A percentile compares a stretch with the other conserved stretches of the same genome.
Conservation (phyloP, 106 monocot genomes). For the Acanthochlamys bracteata region DNA sequence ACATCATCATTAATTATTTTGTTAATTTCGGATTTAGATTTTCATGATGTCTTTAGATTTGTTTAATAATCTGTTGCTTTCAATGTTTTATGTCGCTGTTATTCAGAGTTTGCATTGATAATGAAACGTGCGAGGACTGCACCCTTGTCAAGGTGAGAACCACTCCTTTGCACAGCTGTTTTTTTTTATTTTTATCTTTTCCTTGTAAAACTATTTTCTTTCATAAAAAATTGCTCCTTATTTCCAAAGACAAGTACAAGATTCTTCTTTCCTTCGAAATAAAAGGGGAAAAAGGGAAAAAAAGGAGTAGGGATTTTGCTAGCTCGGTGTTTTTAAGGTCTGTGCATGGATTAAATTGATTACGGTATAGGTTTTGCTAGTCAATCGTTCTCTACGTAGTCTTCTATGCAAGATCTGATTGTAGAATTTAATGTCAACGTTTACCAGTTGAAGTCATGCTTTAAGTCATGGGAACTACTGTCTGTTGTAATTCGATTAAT, state of each 20-base stretch:
- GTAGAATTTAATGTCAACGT: too few relatives aligned
- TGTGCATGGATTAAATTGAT: too few relatives aligned
- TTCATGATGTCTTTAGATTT: too few relatives aligned
- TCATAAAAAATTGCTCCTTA: background rate
- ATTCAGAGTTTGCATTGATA: conserved; percentile 47
- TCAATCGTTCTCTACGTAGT: too few relatives aligned
- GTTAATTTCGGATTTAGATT: background rate
- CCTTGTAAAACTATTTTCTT: background rate
- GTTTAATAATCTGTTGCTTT: background rate
- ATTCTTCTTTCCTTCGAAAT: too few relatives aligned
- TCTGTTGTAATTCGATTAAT: background rate
- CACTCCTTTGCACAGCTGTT: background rate
- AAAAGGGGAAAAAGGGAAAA: too few relatives aligned
- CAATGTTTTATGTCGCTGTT: background rate
- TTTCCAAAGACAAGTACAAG: background rate
- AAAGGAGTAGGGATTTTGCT: too few relatives aligned
- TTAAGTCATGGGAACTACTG: background rate
- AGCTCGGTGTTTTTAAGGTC: too few relatives aligned
- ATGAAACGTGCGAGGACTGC: conserved; percentile 39
- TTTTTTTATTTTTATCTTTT: background rate
- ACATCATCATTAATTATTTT: background rate
- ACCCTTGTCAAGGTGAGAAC: conserved; percentile 46
- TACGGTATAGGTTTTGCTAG: too few relatives aligned
- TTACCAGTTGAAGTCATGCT: too few relatives aligned
- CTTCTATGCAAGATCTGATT: too few relatives aligned